Conservation (phyloP, 345 rosid species). For the Psidium friedrichsthalianum region DNA sequence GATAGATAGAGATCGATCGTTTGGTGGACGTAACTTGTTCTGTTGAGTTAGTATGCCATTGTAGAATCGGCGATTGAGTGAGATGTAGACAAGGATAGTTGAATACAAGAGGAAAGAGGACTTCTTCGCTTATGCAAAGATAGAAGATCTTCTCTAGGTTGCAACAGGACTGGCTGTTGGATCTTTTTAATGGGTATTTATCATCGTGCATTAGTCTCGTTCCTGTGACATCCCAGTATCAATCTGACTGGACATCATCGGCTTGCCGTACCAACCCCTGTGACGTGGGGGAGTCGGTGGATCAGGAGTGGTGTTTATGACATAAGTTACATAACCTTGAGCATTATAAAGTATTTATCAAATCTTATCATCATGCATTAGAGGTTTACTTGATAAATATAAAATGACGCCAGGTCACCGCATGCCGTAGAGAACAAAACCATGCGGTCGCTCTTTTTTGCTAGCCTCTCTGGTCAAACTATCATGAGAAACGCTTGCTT, state of each 20-base stretch:
- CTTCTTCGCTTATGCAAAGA: too few relatives aligned
- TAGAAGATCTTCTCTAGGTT: too few relatives aligned
- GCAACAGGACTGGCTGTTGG: background rate
- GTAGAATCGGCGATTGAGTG: background rate
- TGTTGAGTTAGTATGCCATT: background rate
- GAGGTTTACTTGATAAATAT: background rate
- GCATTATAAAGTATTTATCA: background rate
- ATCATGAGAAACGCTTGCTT: background rate
- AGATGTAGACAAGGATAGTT: background rate
- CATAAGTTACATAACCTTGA: background rate
- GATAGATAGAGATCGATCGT: background rate
- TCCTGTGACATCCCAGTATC: background rate
- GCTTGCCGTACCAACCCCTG: background rate
- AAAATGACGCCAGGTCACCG: background rate
- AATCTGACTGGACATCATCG: too few relatives aligned
- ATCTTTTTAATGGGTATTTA: background rate
- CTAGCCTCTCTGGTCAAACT: background rate
- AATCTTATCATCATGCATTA: background rate
- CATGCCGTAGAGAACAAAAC: background rate
- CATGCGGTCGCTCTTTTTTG: too few relatives aligned
- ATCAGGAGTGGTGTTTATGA: background rate
- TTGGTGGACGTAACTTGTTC: background rate
- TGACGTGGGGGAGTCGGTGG: background rate
- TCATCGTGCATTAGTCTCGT: background rate
- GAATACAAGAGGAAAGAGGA: background rate